phyloP scores from a whole-genome alignment of 2,329 filamentous ascomycete genomes.

The Dothideomycetes sp. region DNA sequence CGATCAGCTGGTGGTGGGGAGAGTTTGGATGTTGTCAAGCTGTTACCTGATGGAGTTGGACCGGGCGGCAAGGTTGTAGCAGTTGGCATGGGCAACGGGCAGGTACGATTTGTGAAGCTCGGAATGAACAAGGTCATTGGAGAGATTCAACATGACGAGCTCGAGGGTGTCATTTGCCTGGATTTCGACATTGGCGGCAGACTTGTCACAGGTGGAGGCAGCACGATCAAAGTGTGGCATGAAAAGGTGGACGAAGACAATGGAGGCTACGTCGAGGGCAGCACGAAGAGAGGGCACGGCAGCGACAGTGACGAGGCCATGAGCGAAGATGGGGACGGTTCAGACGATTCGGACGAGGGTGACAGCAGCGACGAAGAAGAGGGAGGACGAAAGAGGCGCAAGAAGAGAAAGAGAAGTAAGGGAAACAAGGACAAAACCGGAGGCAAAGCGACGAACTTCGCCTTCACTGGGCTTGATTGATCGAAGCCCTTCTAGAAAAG shows the following conservation, averaged over 20 bases:
- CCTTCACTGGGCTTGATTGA: not conserved
- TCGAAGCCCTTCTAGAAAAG: not conserved
- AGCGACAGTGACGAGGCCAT: constrained; percentile 34
- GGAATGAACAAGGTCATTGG: constrained; percentile 60
- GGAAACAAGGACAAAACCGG: constrained; percentile 11
- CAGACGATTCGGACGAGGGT: constrained; percentile 27
- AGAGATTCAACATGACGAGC: constrained; percentile 66
- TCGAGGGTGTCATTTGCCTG: constrained; percentile 73
- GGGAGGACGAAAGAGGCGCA: constrained; percentile 29
- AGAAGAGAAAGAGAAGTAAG: constrained; percentile 28
- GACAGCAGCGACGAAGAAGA: constrained; percentile 35
- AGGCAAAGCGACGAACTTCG: not conserved
- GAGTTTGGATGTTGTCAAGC: constrained; percentile 66
- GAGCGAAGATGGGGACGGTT: constrained; percentile 22
- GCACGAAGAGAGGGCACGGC: constrained; percentile 35
- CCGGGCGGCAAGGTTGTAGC: constrained; percentile 61
- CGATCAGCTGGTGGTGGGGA: constrained; percentile 51
- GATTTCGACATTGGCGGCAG: constrained; percentile 77
- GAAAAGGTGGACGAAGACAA: constrained; percentile 44
- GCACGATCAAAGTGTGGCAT: constrained; percentile 80
- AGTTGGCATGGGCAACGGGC: constrained; percentile 73
- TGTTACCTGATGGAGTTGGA: constrained; percentile 60
- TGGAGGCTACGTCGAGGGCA: constrained; percentile 28
- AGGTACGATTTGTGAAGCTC: constrained; percentile 65
- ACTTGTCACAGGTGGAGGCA: constrained; percentile 82